Conservation (phyloP, 805 yeast species). For the Pichia occidentalis region DNA sequence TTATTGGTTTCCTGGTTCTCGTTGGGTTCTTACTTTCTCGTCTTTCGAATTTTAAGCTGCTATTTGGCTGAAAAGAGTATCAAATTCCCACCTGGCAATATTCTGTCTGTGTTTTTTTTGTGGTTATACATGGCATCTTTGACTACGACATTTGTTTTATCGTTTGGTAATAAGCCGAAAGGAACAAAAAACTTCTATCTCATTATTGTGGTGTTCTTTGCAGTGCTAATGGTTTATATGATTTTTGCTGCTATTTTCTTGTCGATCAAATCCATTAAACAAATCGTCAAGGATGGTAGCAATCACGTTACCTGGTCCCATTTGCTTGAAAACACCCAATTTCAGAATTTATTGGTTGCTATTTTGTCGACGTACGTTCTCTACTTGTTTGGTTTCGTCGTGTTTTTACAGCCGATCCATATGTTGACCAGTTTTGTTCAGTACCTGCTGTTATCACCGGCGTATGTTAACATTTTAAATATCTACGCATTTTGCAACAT, state of each 20-base stretch:
- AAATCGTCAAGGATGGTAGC: conserved; percentile 31
- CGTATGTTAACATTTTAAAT: conserved; percentile 84
- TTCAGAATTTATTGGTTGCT: conserved; percentile 84
- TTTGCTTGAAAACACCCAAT: conserved; percentile 60
- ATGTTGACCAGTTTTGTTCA: conserved; percentile 85
- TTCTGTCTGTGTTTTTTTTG: conserved; percentile 68
- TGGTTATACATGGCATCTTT: conserved; percentile 82
- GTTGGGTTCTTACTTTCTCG: conserved; percentile 81
- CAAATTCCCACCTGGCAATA: conserved; percentile 64
- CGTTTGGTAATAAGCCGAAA: conserved; percentile 90
- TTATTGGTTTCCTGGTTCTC: conserved; percentile 89
- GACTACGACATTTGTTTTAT: conserved; percentile 78
- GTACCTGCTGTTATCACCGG: conserved; percentile 77
- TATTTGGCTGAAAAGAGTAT: conserved; percentile 62
- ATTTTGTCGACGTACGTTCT: conserved; percentile 76
- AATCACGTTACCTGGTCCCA: conserved; percentile 36
- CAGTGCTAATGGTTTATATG: conserved; percentile 83
- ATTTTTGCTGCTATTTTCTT: conserved; percentile 79
- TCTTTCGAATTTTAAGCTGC: conserved; percentile 79
- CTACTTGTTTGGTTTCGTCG: conserved; percentile 68
- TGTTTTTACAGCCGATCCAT: conserved; percentile 88
- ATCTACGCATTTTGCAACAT: conserved; percentile 95
- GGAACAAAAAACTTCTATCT: conserved; percentile 80
- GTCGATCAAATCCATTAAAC: conserved; percentile 55
- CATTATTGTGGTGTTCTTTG: conserved; percentile 71